Evolutionary conservation across 371 early-diverging fungal genomes (phyloP).

Genomic region (Saksenaea vasiformis): DNA sequence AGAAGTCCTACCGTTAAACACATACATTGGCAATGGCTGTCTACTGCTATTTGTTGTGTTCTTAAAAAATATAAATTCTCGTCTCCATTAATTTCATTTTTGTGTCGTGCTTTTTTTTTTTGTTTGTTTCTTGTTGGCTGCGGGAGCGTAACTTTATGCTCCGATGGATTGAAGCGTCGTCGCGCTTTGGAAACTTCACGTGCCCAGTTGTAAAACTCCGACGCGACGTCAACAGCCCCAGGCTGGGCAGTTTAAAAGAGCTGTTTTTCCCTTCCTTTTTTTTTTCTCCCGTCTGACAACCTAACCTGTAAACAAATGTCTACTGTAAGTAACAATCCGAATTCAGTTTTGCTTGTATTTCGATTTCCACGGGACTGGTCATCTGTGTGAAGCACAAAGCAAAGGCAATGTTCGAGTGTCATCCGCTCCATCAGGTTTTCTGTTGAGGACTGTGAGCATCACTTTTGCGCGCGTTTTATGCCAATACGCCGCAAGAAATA

Average conservation of each 20-base stretch:
- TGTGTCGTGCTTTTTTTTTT: not conserved
- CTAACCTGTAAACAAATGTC: constrained; percentile 3
- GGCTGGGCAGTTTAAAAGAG: constrained; percentile 2
- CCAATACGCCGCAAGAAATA: not conserved
- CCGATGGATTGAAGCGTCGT: not conserved
- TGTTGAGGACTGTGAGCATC: not conserved
- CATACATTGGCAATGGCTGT: not conserved
- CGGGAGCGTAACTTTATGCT: not conserved
- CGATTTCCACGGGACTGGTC: not conserved
- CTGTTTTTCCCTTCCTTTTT: constrained; percentile 6
- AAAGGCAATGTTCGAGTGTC: not conserved
- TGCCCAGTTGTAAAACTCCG: not conserved
- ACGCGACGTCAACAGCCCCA: constrained; percentile 2
- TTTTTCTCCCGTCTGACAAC: constrained; percentile 7
- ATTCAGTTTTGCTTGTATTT: not conserved
- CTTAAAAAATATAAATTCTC: not conserved
- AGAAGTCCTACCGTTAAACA: constrained; percentile 96
- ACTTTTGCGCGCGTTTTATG: constrained; percentile 3
- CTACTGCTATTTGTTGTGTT: not conserved
- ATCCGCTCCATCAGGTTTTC: constrained; percentile 3
- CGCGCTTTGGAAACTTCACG: not conserved
- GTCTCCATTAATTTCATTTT: not conserved
- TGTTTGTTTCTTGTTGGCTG: not conserved
- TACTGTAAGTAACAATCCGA: constrained; percentile 5
- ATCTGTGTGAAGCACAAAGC: not conserved